Base-by-base conservation (phyloP, 1,139 yeast genomes). In the Ogataea hybrid region DNA sequence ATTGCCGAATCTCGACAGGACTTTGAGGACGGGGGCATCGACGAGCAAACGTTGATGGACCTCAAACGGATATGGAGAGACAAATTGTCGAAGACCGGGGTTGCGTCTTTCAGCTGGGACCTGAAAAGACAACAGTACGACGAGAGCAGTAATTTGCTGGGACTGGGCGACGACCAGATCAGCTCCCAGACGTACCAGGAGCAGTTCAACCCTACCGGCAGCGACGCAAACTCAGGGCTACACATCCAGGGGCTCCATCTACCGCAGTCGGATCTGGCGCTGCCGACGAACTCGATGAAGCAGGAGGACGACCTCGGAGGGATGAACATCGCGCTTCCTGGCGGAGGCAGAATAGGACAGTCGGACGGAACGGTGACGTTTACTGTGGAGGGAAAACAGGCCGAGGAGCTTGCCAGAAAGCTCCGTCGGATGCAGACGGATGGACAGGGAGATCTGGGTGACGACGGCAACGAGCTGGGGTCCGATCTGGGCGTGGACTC, bases 1-100 rank as follows among this genome's bases (percentile, higher is more conserved):
- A 83, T 92, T 52, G 76, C 79, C 46, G 97, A 89, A 55, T 89
- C 96, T 8, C 78, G 96, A 60, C 89, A 85, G 56, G 98, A 92
- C 63, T 92, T 92, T 59, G 97, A 92, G 62, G 94, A 92, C 57
- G 84, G 87, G 48, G 98, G 97, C 18, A 87, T 92, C 43, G 97
- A 92, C 61, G 97, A 89, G 58, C 79, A 84, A 31, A 89, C 97
- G 2, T 68, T 94, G 48, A 92, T 86, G 57, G 97, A 89, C 57
- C 73, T 92, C 57, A 81, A 84, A 58, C 70, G 73, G 25, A 44
- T 58, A 28, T 92, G 98, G 98, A 86, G 88, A 61, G 81, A 81
- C 41, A 84, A 84, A 57, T 71, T 92, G 41, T 73, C 83, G 2
- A 81, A 78, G 43, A 69, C 92, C 5, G 77, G 73, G 31, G 95